A percentile compares a stretch with the other conserved stretches of the same genome.
Evolutionary conservation across 164 flowering plant genomes (phyloP).

Genomic region (Cinnamomum chago): DNA sequence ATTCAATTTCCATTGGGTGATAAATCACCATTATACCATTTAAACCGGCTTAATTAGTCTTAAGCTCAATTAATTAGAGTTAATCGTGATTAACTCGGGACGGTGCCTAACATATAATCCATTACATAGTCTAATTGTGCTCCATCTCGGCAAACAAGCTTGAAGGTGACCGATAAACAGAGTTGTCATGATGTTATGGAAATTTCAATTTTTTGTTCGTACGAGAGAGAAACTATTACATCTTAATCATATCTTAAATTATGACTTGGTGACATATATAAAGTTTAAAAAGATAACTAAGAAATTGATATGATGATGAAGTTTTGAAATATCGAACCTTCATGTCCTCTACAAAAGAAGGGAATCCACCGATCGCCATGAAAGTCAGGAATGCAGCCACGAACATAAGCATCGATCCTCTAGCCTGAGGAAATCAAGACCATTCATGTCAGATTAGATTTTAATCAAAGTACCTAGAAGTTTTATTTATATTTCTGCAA

Average conservation of each 20-base stretch:
- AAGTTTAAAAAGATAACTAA: not conserved
- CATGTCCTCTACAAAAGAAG: slow-evolving; percentile 54
- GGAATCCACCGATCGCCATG: slow-evolving; percentile 57
- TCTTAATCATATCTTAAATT: not conserved
- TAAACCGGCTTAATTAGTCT: too few relatives aligned
- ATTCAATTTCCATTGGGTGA: too few relatives aligned
- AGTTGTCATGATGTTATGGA: not conserved
- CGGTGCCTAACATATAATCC: too few relatives aligned
- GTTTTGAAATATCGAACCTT: slow-evolving; percentile 24
- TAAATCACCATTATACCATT: too few relatives aligned
- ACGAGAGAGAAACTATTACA: not conserved
- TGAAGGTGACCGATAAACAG: not conserved
- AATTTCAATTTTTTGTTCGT: not conserved
- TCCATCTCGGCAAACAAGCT: too few relatives aligned
- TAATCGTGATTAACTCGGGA: too few relatives aligned
- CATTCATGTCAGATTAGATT: not conserved
- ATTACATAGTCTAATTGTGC: not conserved
- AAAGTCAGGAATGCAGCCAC: slow-evolving; percentile 40
- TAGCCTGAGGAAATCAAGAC: slow-evolving; percentile 23
- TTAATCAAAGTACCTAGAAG: too few relatives aligned
- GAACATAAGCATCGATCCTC: slow-evolving; percentile 42
- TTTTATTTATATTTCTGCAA: too few relatives aligned
- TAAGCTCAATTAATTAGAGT: too few relatives aligned
- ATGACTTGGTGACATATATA: not conserved
- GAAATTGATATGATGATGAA: not conserved